phyloP scores from a whole-genome alignment of 73 alveolate genomes.

The Paraurostyla sp. region DNA sequence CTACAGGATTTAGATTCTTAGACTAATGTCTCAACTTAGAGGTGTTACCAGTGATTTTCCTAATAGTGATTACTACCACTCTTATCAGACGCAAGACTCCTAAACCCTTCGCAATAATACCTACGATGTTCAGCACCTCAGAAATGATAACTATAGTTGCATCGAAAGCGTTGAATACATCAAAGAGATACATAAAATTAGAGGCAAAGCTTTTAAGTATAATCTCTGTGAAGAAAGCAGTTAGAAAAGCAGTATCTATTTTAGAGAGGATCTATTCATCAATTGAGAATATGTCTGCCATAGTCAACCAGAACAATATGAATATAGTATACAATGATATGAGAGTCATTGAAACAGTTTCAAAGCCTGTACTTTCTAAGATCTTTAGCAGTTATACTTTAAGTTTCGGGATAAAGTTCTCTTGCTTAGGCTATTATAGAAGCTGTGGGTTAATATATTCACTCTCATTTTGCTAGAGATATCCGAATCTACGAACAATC shows the following conservation, averaged over 20 bases:
- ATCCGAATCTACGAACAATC: constrained; percentile 73
- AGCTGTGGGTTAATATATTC: constrained; percentile 50
- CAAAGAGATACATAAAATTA: constrained; percentile 52
- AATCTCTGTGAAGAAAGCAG: constrained; percentile 75
- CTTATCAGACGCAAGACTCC: constrained; percentile 82
- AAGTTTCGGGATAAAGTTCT: constrained; percentile 43
- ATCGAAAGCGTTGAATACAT: constrained; percentile 75
- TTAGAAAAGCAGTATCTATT: constrained; percentile 70
- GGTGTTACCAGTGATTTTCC: constrained; percentile 78
- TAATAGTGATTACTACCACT: constrained; percentile 77
- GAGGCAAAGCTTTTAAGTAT: constrained; percentile 65
- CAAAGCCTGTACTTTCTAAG: constrained; percentile 68
- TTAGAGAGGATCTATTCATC: constrained; percentile 33
- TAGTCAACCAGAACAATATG: constrained; percentile 73
- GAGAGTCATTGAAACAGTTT: constrained; percentile 67
- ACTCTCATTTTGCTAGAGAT: constrained; percentile 63
- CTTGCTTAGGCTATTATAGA: constrained; percentile 48
- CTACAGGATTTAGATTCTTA: constrained; percentile 72
- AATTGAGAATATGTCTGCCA: constrained; percentile 56
- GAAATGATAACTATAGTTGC: constrained; percentile 71
- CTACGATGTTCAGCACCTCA: constrained; percentile 65
- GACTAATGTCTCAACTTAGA: constrained; percentile 64
- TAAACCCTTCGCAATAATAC: constrained; percentile 82
- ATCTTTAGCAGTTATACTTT: constrained; percentile 66
- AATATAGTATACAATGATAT: constrained; percentile 73